Evolutionary conservation across 345 rosid genomes (phyloP), one percentile per base, ranked within the genome.

Genomic region (Noccaea caerulescens): DNA sequence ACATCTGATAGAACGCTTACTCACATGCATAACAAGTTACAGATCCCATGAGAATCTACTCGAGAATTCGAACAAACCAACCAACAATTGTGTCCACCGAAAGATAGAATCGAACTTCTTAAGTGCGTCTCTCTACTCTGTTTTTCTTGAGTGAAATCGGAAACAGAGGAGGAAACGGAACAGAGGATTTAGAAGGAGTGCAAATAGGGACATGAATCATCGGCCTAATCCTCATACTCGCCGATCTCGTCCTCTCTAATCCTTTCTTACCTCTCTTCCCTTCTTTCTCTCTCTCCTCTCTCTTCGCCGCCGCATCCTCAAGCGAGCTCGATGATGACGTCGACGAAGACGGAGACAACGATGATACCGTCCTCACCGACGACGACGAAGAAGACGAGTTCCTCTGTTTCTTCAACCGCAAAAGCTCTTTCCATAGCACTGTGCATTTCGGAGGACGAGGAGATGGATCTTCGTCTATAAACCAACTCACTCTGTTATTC

Each of bases 391-490:
- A n/a, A 10, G 52, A 4, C 27, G 86, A 67, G 42, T 83, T 75
- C 0, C 91, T 72, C 65, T 91, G 97, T 78, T 94, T 94, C 84
- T 84, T 91, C 67, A 94, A 65, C 82, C 95, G 72, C 11, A 94
- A 85, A 74, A 94, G 70, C 80, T 91, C 99, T 82, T 91, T 94
- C 97, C 97, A 94, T 2, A 94, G 57, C 25, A 94, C 99, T 1
- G 97, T 91, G 69, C 98, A 93, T 39, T 90, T 93, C 0, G 98
- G 98, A n/a, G 97, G 98, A 71, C 98, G 82, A 39, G 99, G 99
- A 56, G 99, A 94, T 52, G 97, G 97, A 55, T 94, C 97, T 51
- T 94, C 99, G 58, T 94, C 97, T 25, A 86, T 78, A 76, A 83
- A 89, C 97, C 97, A 91, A 65, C 68, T 83, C 9, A 78, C 81